Base-by-base conservation (phyloP, 495 filamentous ascomycete species). In the Penicillium bovifimosum region DNA sequence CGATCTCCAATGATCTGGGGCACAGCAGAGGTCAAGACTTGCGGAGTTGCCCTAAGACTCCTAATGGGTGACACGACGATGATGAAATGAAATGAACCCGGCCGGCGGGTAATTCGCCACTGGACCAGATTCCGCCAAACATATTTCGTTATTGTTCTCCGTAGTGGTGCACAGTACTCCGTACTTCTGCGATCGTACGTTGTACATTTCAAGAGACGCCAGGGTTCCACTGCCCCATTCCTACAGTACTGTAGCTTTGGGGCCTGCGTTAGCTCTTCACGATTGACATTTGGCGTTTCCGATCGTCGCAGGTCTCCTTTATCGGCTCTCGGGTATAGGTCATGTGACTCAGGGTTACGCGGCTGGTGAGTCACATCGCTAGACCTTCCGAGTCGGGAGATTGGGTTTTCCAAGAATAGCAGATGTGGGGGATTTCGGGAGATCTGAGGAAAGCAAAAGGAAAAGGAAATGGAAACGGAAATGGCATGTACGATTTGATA, bases 1-100 rank as follows among this genome's bases (percentile, higher is more conserved):
- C 41, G 38, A 9, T n/a, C 45, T 24, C 31, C 29, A 8, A 34
- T 13, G 10, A 39, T 43, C 17, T 35, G n/a, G 47, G 38, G 26
- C 27, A 50, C 41, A 50, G 32, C 36, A 16, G 14, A 11, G 2
- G 32, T 9, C 29, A 31, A 4, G 13, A 3, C 10, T 2, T 39
- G 27, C 47, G 11, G 8, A 41, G 38, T n/a, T n/a, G 36, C 20
- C 20, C 20, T 24, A 36, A 18, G 7, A 6, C 34, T 36, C 34
- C 20, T 41, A 13, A 9, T 38, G 43, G 40, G 43, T 56, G 54
- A 56, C 38, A 45, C 24, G n/a, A 4, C 14, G 27, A 56, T 56
- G 54, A 56, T 56, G 49, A 56, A 52, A 56, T 56, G 49, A 56
- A 52, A 57, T 28, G n/a, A 16, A 8, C 11, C 33, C 4, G 38